Conservation (phyloP, 768 basidiomycete species). For the Leccinum broughii region DNA sequence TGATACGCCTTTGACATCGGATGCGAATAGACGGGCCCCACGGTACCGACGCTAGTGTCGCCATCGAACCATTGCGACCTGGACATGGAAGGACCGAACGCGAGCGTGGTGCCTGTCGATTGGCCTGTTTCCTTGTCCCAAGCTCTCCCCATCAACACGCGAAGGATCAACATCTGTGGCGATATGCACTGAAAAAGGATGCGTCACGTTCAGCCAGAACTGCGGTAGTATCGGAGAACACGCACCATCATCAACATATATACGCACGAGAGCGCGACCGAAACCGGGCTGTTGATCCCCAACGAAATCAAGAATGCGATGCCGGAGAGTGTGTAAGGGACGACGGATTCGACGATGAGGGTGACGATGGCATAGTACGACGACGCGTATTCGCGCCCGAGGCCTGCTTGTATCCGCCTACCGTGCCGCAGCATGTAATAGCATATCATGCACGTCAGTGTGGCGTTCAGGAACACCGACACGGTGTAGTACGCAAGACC, state of each 20-base stretch:
- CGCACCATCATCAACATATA: slow-evolving; percentile 25
- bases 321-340: slow-evolving; percentile 27
- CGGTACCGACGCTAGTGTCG: background rate
- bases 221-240: background rate
- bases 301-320: slow-evolving; percentile 25
- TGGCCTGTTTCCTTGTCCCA: slow-evolving; percentile 10
- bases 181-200: slow-evolving; percentile 24
- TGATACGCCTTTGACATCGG: background rate
- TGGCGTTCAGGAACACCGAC: slow-evolving; percentile 17
- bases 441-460: slow-evolving; percentile 26
- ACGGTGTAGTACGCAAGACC: slow-evolving; percentile 20
- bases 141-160: slow-evolving; percentile 20
- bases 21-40: background rate
- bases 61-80: background rate
- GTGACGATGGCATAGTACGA: slow-evolving; percentile 16
- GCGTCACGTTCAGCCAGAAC: background rate
- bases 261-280: slow-evolving; percentile 12
- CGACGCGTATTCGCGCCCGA: slow-evolving; percentile 21
- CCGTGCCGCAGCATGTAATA: slow-evolving; percentile 18
- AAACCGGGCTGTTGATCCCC: slow-evolving; percentile 15
- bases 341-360: slow-evolving; percentile 24
- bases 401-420: background rate
- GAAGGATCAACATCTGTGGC: slow-evolving; percentile 28
- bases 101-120: background rate
- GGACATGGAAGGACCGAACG: slow-evolving; percentile 5